Conservation (phyloP, 2,329 filamentous ascomycete species). For the Massarina eburnea region DNA sequence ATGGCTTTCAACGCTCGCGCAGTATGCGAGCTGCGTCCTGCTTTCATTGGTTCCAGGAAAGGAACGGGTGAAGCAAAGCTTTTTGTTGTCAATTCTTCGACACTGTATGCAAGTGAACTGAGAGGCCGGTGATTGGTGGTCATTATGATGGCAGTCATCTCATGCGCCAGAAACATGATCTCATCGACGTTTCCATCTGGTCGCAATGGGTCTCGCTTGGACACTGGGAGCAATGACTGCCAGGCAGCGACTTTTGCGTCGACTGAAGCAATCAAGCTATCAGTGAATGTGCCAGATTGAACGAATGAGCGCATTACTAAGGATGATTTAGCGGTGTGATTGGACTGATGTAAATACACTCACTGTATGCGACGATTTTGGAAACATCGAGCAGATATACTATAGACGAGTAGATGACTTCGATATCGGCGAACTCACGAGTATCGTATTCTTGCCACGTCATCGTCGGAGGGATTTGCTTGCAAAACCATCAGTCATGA, state of each 20-base stretch:
- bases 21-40: constrained; percentile 61
- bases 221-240: constrained; percentile 72
- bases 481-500: neutral
- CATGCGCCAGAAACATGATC: constrained; percentile 86
- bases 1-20: constrained; percentile 78
- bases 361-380: constrained; percentile 66
- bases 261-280: constrained; percentile 66
- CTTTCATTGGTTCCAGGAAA: constrained; percentile 49
- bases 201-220: constrained; percentile 69
- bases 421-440: constrained; percentile 69
- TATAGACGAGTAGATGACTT: constrained; percentile 76
- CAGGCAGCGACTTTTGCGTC: constrained; percentile 69
- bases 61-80: constrained; percentile 62
- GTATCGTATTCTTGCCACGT: constrained; percentile 75
- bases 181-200: constrained; percentile 74
- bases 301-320: constrained; percentile 52
- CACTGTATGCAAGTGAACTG: constrained; percentile 35
- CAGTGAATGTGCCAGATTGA: constrained; percentile 20
- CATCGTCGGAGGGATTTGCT: constrained; percentile 32
- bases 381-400: constrained; percentile 78
- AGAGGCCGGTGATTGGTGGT: constrained; percentile 46
- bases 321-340: neutral
- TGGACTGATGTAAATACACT: neutral
- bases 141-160: constrained; percentile 60
- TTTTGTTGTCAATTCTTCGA: constrained; percentile 44